These are phyloP conservation scores for Candida glucosophila DNA, from an alignment of 1,139 yeast species.

Conservation along the genomic window DNA sequence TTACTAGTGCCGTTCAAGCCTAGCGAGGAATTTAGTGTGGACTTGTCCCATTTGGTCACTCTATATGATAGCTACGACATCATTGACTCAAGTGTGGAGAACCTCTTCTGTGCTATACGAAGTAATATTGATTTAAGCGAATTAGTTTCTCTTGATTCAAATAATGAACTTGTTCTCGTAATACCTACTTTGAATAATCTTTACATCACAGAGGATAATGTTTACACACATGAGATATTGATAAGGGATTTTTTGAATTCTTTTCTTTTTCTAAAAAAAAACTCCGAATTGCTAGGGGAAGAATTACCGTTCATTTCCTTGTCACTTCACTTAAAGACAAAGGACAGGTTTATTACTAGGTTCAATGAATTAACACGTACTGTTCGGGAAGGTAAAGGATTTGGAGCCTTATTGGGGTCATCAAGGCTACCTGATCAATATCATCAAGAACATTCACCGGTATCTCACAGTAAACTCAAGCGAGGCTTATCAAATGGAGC, in stretches of 20 bases:
- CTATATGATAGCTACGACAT: constrained; percentile 15
- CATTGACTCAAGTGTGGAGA: constrained; percentile 13
- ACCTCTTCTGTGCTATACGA: constrained; percentile 19
- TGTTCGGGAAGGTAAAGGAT: constrained; percentile 16
- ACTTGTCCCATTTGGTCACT: constrained; percentile 12
- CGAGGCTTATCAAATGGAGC: constrained; percentile 1
- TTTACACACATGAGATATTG: constrained; percentile 21
- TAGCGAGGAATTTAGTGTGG: constrained; percentile 4
- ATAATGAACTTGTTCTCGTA: constrained; percentile 23
- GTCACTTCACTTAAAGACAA: constrained; percentile 17
- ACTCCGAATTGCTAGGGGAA: constrained; percentile 9
- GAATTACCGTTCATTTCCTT: constrained; percentile 12
- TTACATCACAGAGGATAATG: constrained; percentile 31
- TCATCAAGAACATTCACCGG: no score
- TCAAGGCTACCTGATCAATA: no score
- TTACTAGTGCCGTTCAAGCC: constrained; percentile 15
- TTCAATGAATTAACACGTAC: constrained; percentile 19
- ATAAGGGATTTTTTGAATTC: constrained; percentile 25
- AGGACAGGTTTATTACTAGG: constrained; percentile 24
- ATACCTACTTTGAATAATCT: constrained; percentile 25
- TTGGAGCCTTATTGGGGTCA: constrained; percentile 9
- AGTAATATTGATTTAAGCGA: constrained; percentile 20
- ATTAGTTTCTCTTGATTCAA: constrained; percentile 14
- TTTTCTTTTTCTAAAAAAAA: constrained; percentile 17
- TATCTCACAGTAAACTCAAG: no score